A percentile compares a stretch with the other conserved stretches of the same genome.
These are phyloP conservation scores for Haematococcus lacustris DNA, from an alignment of 139 green algal genomes.

Conservation along the genomic window DNA sequence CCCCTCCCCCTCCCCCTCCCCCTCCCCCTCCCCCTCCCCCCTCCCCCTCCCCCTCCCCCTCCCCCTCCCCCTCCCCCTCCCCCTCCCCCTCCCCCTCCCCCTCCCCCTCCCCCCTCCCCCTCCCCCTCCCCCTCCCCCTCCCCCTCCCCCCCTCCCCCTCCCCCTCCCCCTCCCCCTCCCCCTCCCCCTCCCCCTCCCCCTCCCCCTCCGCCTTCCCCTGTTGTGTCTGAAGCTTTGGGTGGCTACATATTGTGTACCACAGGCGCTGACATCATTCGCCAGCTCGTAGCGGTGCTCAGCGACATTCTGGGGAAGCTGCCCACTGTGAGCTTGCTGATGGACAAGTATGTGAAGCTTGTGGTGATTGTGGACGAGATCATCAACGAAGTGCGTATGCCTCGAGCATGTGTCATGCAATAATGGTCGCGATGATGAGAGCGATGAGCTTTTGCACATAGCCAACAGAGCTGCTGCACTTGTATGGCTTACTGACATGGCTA, in stretches of 20 bases:
- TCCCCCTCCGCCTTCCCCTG: neutral
- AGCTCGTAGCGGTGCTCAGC: constrained; percentile 39
- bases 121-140: neutral
- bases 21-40: neutral
- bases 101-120: too few species aligned
- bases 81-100: too few species aligned
- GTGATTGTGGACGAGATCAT: constrained; percentile 48
- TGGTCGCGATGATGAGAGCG: neutral
- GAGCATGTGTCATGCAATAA: neutral
- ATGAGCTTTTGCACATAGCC: neutral
- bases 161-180: too few species aligned
- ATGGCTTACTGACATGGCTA: neutral
- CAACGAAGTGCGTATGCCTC: constrained; percentile 3
- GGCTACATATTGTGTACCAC: neutral
- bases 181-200: too few species aligned
- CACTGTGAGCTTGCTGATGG: constrained; percentile 35
- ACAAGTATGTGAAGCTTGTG: constrained; percentile 36
- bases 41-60: neutral
- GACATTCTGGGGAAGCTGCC: constrained; percentile 37
- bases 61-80: too few species aligned
- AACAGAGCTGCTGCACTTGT: neutral
- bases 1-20: too few species aligned
- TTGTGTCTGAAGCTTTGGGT: neutral
- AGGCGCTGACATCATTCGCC: constrained; percentile 49
- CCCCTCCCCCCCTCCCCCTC: neutral